These are phyloP conservation scores for Yamadazyma insecticola DNA, from an alignment of 805 yeast species.

Conservation along the genomic window DNA sequence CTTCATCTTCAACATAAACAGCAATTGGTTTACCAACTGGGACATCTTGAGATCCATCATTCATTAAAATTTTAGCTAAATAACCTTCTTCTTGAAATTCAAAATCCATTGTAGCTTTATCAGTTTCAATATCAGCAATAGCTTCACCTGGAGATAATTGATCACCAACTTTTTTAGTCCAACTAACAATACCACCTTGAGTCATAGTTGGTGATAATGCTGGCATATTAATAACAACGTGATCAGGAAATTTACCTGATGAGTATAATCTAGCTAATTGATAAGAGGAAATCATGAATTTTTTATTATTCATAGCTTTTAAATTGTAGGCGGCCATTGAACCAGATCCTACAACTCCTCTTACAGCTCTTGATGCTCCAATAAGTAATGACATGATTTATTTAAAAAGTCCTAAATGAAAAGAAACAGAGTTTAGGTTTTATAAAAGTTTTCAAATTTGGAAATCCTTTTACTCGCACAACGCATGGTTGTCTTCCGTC, in stretches of 20 bases:
- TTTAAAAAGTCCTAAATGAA: no score
- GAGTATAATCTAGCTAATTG: conserved; percentile 39
- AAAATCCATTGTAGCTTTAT: conserved; percentile 96
- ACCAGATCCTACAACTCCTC: no score
- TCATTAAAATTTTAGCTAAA: conserved; percentile 81
- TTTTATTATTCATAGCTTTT: conserved; percentile 14
- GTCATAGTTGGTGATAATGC: conserved; percentile 99
- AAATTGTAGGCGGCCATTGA: no score
- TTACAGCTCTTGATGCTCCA: no score
- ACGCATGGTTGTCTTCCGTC: no score
- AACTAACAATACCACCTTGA: conserved; percentile 83
- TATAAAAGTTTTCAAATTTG: no score
- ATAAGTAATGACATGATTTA: no score
- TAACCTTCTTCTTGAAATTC: conserved; percentile 97
- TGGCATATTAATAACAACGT: conserved; percentile 93
- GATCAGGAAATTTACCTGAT: conserved; percentile 66
- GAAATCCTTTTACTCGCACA: no score
- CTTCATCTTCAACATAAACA: conserved; percentile 85
- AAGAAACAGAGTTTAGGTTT: no score
- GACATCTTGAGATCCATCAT: conserved; percentile 81
- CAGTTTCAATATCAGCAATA: conserved; percentile 95
- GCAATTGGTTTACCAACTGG: conserved; percentile 96
- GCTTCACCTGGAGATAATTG: conserved; percentile 86
- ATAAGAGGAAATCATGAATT: conserved; percentile 14
- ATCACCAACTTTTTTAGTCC: conserved; percentile 92